Percentiles rank a stretch among this genome's conserved stretches.
Conservation (phyloP, 2,329 filamentous ascomycete genomes). For the Helicocarpus griseus region DNA sequence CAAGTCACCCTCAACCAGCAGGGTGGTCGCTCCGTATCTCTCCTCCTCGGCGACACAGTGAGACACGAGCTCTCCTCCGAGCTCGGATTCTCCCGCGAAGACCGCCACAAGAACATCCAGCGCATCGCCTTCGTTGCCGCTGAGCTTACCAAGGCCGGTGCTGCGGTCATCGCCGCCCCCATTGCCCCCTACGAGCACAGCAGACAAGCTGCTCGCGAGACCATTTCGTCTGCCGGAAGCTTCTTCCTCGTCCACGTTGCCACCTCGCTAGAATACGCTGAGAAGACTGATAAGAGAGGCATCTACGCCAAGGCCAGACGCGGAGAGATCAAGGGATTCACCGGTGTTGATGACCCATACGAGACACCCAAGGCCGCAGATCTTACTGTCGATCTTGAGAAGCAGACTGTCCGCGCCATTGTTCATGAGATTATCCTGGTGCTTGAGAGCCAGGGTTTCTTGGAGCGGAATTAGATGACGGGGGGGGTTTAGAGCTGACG, state of each 20-base stretch:
- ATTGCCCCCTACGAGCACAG: slow-evolving; percentile 86
- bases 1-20: slow-evolving; percentile 98
- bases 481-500: slow-evolving; percentile 39
- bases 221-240: slow-evolving; percentile 67
- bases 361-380: slow-evolving; percentile 74
- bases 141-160: slow-evolving; percentile 84
- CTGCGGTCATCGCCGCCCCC: slow-evolving; percentile 90
- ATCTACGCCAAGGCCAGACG: slow-evolving; percentile 75
- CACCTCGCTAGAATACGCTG: slow-evolving; percentile 81
- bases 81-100: slow-evolving; percentile 86
- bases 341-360: slow-evolving; percentile 94
- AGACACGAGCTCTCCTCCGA: slow-evolving; percentile 87
- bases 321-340: slow-evolving; percentile 96
- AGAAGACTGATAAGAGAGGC: slow-evolving; percentile 89
- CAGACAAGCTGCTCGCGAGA: slow-evolving; percentile 67
- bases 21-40: slow-evolving; percentile 84
- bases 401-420: slow-evolving; percentile 79
- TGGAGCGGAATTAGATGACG: slow-evolving; percentile 52
- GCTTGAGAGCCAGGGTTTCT: slow-evolving; percentile 77
- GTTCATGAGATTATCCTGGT: slow-evolving; percentile 95
- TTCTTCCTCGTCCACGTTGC: slow-evolving; percentile 96
- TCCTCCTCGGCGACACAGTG: slow-evolving; percentile 92
- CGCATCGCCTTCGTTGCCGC: slow-evolving; percentile 94
- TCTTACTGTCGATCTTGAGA: slow-evolving; percentile 73
- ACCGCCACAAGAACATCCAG: slow-evolving; percentile 88